phyloP scores from a whole-genome alignment of 2,329 filamentous ascomycete species.

The Pseudonectria foliicola region DNA sequence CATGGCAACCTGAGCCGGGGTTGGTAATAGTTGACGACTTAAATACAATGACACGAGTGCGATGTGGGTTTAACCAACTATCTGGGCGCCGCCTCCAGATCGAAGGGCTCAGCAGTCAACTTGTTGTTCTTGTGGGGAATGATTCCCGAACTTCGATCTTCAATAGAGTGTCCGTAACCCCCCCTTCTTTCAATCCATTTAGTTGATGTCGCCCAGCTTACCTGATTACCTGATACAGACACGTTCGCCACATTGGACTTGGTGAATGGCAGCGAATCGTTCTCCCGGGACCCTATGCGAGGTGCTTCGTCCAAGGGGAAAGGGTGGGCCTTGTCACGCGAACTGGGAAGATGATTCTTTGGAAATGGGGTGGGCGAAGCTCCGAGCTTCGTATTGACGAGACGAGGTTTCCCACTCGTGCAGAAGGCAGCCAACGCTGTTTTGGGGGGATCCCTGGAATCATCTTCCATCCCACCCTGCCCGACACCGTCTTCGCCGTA shows the following conservation, averaged over 20 bases:
- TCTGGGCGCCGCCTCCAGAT: constrained; percentile 11
- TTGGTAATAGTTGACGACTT: constrained; percentile 21
- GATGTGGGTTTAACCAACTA: constrained; percentile 14
- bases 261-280: constrained; percentile 12
- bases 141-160: neutral
- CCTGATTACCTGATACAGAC: constrained; percentile 6
- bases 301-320: constrained; percentile 13
- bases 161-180: neutral
- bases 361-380: constrained; percentile 13
- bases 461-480: constrained; percentile 14
- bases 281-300: constrained; percentile 11
- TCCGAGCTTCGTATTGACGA: constrained; percentile 9
- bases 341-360: constrained; percentile 14
- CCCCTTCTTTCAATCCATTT: neutral
- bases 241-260: constrained; percentile 13
- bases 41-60: constrained; percentile 8
- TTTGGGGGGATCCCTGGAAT: constrained; percentile 12
- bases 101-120: constrained; percentile 12
- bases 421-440: neutral
- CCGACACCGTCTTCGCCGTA: constrained; percentile 11
- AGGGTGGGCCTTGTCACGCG: constrained; percentile 14
- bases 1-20: constrained; percentile 17
- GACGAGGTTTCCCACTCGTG: constrained; percentile 1
- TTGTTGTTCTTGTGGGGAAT: constrained; percentile 11
- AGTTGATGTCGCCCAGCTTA: too few species aligned